Percentiles rank a stretch among this genome's conserved stretches.
These are phyloP conservation scores for Cinnamomum micranthum DNA, from an alignment of 164 flowering plant genomes.

Conservation along the genomic window DNA sequence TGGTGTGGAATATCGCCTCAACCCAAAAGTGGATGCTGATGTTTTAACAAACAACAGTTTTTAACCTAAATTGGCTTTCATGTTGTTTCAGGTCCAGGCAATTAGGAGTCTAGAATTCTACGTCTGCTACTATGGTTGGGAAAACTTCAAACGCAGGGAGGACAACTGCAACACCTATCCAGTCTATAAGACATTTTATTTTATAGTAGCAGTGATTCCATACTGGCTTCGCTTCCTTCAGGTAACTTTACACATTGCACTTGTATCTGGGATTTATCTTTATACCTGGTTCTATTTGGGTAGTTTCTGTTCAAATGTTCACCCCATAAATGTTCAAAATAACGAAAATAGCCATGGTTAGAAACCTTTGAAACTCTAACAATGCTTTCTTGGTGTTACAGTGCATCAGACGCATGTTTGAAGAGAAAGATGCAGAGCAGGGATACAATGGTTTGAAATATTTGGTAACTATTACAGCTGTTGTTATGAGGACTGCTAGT, in stretches of 20 bases:
- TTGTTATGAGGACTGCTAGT: conserved; percentile 52
- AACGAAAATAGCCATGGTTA: no score
- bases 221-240: conserved; percentile 31
- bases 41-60: not conserved
- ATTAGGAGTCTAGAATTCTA: conserved; percentile 65
- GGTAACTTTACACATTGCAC: conserved; percentile 8
- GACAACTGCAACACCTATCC: not conserved
- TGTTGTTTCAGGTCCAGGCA: conserved; percentile 58
- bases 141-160: not conserved
- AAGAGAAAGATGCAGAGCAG: conserved; percentile 58
- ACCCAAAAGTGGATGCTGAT: no score
- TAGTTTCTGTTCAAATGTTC: no score
- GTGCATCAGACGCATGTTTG: conserved; percentile 68
- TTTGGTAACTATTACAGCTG: conserved; percentile 59
- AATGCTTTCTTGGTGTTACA: conserved; percentile 16
- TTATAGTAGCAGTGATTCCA: conserved; percentile 11
- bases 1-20: no score
- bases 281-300: not conserved
- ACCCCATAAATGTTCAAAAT: no score
- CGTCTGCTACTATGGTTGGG: conserved; percentile 51
- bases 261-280: not conserved
- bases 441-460: conserved; percentile 63
- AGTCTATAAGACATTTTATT: not conserved
- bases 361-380: no score
- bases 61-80: not conserved